A percentile compares a stretch with the other conserved stretches of the same genome.
These are phyloP conservation scores for Amphicarpaea edgeworthii DNA, from an alignment of 306 rosid genomes.

Conservation along the genomic window DNA sequence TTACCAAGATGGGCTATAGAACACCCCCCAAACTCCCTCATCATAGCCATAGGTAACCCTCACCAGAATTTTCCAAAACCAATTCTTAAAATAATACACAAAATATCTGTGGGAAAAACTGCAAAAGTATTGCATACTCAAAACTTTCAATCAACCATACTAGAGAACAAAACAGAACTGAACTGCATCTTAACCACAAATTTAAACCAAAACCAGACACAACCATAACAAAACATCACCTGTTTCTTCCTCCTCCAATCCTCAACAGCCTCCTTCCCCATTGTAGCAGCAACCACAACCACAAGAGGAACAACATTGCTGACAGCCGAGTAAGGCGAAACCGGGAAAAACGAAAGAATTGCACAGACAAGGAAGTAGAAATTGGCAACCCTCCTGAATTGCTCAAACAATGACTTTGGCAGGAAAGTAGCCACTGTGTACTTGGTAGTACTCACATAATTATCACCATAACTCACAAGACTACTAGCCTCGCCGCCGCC, in stretches of 20 bases:
- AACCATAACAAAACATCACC: conserved; percentile 54
- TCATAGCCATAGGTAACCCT: not conserved
- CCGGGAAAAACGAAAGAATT: conserved; percentile 70
- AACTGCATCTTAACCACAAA: conserved; percentile 27
- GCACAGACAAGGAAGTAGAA: conserved; percentile 86
- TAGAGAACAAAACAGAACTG: conserved; percentile 24
- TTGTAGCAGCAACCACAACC: conserved; percentile 77
- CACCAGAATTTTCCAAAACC: conserved; percentile 7
- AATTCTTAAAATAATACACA: not conserved
- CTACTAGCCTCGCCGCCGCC: conserved; percentile 59
- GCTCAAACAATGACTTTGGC: conserved; percentile 90
- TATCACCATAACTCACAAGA: conserved; percentile 56
- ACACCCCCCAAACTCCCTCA: not conserved
- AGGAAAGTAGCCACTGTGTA: conserved; percentile 75
- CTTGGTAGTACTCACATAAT: conserved; percentile 84
- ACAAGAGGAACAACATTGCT: conserved; percentile 85
- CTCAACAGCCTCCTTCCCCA: conserved; percentile 83
- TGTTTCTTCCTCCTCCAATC: conserved; percentile 83
- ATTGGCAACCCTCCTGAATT: conserved; percentile 91
- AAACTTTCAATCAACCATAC: not conserved
- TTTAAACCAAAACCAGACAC: conserved; percentile 10
- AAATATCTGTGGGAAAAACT: not conserved
- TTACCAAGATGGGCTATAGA: too few relatives aligned
- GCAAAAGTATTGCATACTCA: not conserved
- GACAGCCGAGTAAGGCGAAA: conserved; percentile 79